Evolutionary conservation across 768 basidiomycete species (phyloP), one percentile per base, ranked within the genome.

Genomic region (Phaeotremella fagi): DNA sequence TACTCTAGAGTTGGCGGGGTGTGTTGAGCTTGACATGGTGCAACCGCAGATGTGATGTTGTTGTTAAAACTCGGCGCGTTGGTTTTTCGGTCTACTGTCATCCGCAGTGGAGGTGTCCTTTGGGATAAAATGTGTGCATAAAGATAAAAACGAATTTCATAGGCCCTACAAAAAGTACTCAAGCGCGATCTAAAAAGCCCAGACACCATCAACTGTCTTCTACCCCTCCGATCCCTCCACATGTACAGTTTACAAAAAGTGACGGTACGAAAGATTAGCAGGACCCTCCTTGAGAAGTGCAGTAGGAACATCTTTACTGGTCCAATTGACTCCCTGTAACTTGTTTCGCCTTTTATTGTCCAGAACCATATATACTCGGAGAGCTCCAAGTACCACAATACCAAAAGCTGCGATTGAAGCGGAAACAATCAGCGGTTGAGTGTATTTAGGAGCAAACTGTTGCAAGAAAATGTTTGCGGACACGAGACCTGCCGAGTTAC

Each of bases 381-480:
- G 29, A 20, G 22, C 22, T 1, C n/a, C 42, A 14, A 60, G 50
- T 15, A 55, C 25, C 20, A 41, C 5, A 9, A 60, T 55, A 33
- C 54, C 59, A 15, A 44, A 20, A 2, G 18, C 54, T 5, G 49
- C 57, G 44, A 63, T 54, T 28, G 25, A 48, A 4, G 61, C 57
- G 20, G 61, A 56, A 33, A 53, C 41, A 27, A 55, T 58, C 23
- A 63, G 47, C 15, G 61, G 52, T 11, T 48, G 50, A 31, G 52
- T 51, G 54, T 63, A 63, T 38, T 59, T 36, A 3, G 61, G 61
- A 14, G 61, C 61, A 28, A 36, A 47, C 27, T 42, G 33, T 9
- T 24, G 27, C 4, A 54, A 28, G 54, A 63, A 63, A 35, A 63
- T 63, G 46, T 63, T 63, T 50, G 61, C 57, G 25, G 49, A 44